phyloP scores from a whole-genome alignment of 345 rosid species.

The Durio zibethinus region DNA sequence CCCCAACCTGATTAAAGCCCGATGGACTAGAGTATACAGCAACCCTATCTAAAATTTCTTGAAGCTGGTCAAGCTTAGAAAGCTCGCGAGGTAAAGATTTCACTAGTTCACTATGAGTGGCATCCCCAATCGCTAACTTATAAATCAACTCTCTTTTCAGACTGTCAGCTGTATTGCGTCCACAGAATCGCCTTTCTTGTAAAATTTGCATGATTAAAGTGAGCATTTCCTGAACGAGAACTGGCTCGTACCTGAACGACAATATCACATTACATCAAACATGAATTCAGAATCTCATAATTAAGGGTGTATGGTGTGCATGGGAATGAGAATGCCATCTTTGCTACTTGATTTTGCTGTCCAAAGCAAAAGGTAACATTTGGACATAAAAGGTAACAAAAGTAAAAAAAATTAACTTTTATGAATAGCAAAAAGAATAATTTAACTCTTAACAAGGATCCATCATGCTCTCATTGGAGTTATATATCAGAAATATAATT shows the following conservation, averaged over 20 bases:
- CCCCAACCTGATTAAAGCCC: conserved; percentile 81
- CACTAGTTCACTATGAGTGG: conserved; percentile 87
- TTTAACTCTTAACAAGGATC: neutral
- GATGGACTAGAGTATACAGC: conserved; percentile 82
- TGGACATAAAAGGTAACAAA: neutral
- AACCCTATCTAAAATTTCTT: conserved; percentile 69
- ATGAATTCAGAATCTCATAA: neutral
- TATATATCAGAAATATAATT: neutral
- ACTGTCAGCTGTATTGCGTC: conserved; percentile 64
- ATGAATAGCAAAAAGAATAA: neutral
- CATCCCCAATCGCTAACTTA: conserved; percentile 84
- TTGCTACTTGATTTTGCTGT: neutral
- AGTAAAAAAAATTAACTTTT: neutral
- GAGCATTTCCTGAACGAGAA: conserved; percentile 87
- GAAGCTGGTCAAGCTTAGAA: conserved; percentile 69
- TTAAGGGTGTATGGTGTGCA: neutral
- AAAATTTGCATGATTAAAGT: conserved; percentile 77
- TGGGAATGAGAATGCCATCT: neutral
- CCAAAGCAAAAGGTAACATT: neutral
- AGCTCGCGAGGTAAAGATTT: conserved; percentile 82
- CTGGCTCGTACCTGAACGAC: conserved; percentile 74
- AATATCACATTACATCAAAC: conserved; percentile 6
- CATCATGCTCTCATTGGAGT: neutral
- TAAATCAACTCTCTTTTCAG: conserved; percentile 83
- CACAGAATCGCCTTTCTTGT: conserved; percentile 91